Evolutionary conservation across 2,329 filamentous ascomycete genomes (phyloP).

Genomic region (Orbilia ellipsospora): DNA sequence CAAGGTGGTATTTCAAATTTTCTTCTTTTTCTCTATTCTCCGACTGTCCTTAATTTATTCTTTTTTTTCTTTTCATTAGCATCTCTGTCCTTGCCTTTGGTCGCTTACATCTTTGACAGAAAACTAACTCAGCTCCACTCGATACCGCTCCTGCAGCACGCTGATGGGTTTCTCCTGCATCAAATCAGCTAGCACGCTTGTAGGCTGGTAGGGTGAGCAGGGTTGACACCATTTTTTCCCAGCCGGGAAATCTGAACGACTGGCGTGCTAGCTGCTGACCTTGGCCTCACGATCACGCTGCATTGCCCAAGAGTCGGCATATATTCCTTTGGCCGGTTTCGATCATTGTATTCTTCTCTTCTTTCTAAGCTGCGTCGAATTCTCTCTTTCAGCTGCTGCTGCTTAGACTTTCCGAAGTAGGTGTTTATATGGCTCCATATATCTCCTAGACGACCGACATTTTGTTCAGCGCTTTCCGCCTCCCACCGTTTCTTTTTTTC

Average conservation of each 20-base stretch:
- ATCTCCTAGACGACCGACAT: constrained; percentile 7
- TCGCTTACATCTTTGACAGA: too few relatives aligned
- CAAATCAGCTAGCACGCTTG: neutral
- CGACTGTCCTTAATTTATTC: neutral
- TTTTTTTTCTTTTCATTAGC: neutral
- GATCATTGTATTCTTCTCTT: too few relatives aligned
- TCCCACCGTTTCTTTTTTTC: constrained; percentile 1
- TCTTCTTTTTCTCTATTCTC: neutral
- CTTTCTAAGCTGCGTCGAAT: constrained; percentile 7
- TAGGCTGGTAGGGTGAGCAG: too few relatives aligned
- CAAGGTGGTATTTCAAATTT: neutral
- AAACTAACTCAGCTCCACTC: too few relatives aligned
- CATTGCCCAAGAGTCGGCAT: constrained; percentile 28
- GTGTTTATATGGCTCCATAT: neutral
- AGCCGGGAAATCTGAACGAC: constrained; percentile 1
- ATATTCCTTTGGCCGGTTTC: neutral
- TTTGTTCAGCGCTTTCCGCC: constrained; percentile 8
- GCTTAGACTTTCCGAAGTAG: constrained; percentile 33
- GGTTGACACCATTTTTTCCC: too few relatives aligned
- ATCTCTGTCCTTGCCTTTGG: too few relatives aligned
- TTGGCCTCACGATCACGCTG: constrained; percentile 25
- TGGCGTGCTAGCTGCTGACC: constrained; percentile 36
- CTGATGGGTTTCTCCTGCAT: constrained; percentile 12
- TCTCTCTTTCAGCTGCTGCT: constrained; percentile 28
- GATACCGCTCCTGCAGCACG: constrained; percentile 1